Conservation (phyloP, 75 land plant genomes). For the Cryptomeria japonica region DNA sequence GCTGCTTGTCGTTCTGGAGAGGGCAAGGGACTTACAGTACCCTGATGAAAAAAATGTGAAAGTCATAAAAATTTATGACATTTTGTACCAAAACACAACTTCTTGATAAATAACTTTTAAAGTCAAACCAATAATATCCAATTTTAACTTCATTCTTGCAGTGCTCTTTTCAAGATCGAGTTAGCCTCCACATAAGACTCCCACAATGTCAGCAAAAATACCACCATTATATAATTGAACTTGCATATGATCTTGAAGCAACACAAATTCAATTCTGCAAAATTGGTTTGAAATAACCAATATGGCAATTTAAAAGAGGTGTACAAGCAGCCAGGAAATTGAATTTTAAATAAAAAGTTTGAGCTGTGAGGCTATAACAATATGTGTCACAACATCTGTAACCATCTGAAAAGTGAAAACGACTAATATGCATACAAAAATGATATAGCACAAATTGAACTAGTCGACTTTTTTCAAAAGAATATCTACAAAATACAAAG, state of each 20-base stretch:
- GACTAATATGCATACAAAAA: neutral
- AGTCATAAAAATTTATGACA: neutral
- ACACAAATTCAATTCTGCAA: neutral
- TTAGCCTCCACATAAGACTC: neutral
- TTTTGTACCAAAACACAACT: neutral
- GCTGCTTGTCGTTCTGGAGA: slow-evolving; percentile 8
- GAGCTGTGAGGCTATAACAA: neutral
- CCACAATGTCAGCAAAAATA: neutral
- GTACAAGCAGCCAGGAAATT: neutral
- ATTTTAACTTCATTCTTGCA: neutral
- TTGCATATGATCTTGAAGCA: neutral
- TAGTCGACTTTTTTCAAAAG: neutral
- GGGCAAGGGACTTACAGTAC: slow-evolving; percentile 3
- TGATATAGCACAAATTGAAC: neutral
- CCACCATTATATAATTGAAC: neutral
- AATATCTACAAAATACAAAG: neutral
- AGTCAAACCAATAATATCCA: neutral
- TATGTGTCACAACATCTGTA: neutral
- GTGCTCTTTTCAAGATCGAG: neutral
- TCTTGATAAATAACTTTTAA: neutral
- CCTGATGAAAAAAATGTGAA: neutral
- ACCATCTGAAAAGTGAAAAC: neutral
- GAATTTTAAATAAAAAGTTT: neutral
- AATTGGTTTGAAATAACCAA: neutral
- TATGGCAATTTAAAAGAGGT: neutral